Conservation (phyloP, 176 grass and related monocot species). For the Bolboschoenus planiculmis region DNA sequence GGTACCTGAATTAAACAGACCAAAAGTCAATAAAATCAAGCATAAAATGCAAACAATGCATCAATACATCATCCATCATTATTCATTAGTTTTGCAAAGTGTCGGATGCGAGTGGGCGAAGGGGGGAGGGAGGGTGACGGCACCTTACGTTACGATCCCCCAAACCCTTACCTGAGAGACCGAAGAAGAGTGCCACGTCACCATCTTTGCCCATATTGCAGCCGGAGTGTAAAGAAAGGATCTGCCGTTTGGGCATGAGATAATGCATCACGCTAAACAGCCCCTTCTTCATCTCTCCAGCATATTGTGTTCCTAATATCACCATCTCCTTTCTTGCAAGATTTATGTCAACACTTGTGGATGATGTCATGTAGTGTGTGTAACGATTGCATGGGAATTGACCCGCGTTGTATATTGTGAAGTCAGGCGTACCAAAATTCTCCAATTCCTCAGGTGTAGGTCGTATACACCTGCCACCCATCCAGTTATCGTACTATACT, state of each 20-base stretch:
- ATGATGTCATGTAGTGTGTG: conserved; percentile 99
- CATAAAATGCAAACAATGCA: not conserved
- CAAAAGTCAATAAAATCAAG: not conserved
- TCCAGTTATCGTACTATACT: conserved; percentile 58
- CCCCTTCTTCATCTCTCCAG: conserved; percentile 99
- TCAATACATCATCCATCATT: not conserved
- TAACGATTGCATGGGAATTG: conserved; percentile 98
- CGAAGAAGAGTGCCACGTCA: conserved; percentile 99
- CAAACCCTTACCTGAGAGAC: conserved; percentile 79
- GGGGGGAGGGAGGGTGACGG: conserved; percentile 64
- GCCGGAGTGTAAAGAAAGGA: conserved; percentile 94
- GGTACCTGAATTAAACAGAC: conserved; percentile 39
- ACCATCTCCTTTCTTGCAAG: conserved; percentile 98
- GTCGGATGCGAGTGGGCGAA: conserved; percentile 46
- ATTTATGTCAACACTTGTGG: conserved; percentile 89
- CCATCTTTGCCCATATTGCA: conserved; percentile 95
- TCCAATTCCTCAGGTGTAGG: conserved; percentile 93
- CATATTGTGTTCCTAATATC: conserved; percentile 98
- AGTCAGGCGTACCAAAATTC: conserved; percentile 89
- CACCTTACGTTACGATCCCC: conserved; percentile 28
- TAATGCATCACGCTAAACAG: conserved; percentile 99
- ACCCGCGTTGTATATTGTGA: conserved; percentile 99
- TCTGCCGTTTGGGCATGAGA: conserved; percentile 91
- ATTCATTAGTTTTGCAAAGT: conserved; percentile 3
- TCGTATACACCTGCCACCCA: conserved; percentile 90